Conservation (phyloP, 441 rosid species). For the Raphanus hybrid region DNA sequence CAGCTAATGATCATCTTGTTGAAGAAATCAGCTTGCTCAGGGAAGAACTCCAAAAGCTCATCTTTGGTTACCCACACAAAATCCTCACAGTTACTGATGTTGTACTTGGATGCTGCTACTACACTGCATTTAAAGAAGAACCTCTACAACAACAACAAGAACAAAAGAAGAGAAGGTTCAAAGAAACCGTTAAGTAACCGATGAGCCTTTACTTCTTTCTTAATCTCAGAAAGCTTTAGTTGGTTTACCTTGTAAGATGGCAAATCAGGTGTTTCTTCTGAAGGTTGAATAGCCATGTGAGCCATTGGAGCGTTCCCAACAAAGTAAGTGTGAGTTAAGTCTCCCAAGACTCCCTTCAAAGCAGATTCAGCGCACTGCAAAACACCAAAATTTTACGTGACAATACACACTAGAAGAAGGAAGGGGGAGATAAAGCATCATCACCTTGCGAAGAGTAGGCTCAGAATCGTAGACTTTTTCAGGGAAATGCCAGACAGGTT, state of each 20-base stretch:
- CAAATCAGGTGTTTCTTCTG: conserved; percentile 48
- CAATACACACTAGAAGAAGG: neutral
- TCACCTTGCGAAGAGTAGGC: conserved; percentile 83
- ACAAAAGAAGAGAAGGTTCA: neutral
- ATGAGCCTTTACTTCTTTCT: neutral
- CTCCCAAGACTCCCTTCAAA: conserved; percentile 72
- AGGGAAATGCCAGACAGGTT: conserved; percentile 94
- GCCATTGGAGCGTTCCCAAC: conserved; percentile 98
- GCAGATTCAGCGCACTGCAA: conserved; percentile 94
- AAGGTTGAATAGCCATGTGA: conserved; percentile 63
- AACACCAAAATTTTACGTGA: conserved; percentile 7
- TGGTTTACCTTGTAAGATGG: conserved; percentile 64
- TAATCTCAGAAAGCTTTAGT: neutral
- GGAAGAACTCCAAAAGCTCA: conserved; percentile 74
- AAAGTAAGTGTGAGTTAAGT: conserved; percentile 81
- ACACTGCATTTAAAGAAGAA: conserved; percentile 94
- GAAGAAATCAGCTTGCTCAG: conserved; percentile 70
- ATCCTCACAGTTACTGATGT: conserved; percentile 73
- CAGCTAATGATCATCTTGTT: conserved; percentile 88
- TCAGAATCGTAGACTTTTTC: conserved; percentile 85
- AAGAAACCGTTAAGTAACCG: neutral
- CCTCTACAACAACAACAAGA: conserved; percentile 45
- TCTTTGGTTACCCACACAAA: conserved; percentile 87
- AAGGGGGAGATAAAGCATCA: conserved; percentile 15
- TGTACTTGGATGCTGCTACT: conserved; percentile 61